These are phyloP conservation scores for Aspergillus caelatus DNA, from an alignment of 2,329 filamentous ascomycete species.

Conservation along the genomic window DNA sequence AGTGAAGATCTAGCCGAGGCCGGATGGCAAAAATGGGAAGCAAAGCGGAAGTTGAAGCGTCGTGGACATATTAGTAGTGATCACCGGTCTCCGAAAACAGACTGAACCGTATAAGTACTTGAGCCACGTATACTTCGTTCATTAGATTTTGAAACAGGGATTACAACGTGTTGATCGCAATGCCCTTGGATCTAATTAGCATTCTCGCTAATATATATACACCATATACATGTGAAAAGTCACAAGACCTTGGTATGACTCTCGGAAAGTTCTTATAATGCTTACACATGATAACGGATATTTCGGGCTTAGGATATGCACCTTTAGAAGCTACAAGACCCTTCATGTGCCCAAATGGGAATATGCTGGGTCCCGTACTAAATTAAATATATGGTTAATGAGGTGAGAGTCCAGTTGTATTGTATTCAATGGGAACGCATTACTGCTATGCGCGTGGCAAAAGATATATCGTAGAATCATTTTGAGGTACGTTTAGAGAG, in stretches of 20 bases:
- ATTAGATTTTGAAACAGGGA: background rate
- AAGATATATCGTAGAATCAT: background rate
- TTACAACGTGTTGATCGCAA: too few species aligned
- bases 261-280: background rate
- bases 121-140: background rate
- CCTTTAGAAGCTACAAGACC: background rate
- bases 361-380: background rate
- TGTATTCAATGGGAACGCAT: background rate
- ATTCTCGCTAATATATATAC: background rate
- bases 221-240: background rate
- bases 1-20: slow-evolving; percentile 88
- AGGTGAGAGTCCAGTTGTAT: background rate
- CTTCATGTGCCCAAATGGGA: too few species aligned
- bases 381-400: background rate
- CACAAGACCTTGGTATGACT: background rate
- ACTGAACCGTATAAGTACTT: slow-evolving; percentile 20
- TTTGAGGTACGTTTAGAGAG: background rate
- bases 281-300: background rate
- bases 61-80: slow-evolving; percentile 25
- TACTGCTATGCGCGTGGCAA: background rate
- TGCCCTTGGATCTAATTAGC: background rate
- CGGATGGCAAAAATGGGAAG: slow-evolving; percentile 92
- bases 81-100: slow-evolving; percentile 27
- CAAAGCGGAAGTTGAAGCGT: slow-evolving; percentile 43
- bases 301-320: background rate